Evolutionary conservation across 768 basidiomycete genomes (phyloP).

Genomic region (Rhodotorula diobovata): DNA sequence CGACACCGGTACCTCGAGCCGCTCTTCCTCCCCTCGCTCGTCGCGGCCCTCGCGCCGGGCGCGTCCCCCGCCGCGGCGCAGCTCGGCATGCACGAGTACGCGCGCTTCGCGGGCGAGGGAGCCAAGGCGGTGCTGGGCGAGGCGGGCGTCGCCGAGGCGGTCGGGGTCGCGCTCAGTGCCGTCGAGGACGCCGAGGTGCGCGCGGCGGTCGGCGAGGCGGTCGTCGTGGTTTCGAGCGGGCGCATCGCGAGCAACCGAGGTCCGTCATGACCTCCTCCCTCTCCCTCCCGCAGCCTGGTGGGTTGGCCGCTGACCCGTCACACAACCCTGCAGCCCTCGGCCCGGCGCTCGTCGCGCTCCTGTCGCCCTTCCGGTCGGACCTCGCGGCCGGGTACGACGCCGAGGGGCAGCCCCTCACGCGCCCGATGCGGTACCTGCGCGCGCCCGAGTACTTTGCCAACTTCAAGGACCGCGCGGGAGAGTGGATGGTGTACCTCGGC

Average conservation of each 20-base stretch:
- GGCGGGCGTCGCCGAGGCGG: slow-evolving; percentile 61
- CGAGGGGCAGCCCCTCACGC: background rate
- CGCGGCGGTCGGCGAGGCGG: slow-evolving; percentile 68
- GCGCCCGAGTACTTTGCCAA: slow-evolving; percentile 89
- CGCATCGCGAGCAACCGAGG: slow-evolving; percentile 71
- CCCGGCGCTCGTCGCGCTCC: slow-evolving; percentile 25
- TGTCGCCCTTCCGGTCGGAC: slow-evolving; percentile 25
- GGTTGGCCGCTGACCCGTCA: no score
- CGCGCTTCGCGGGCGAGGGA: background rate
- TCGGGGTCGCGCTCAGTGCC: slow-evolving; percentile 60
- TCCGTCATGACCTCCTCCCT: slow-evolving; percentile 42
- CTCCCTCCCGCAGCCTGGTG: accelerated
- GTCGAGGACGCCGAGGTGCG: slow-evolving; percentile 62
- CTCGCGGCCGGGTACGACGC: slow-evolving; percentile 4
- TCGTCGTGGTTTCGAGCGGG: slow-evolving; percentile 66
- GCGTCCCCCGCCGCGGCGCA: background rate
- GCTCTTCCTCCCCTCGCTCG: slow-evolving; percentile 53
- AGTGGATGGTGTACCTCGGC: slow-evolving; percentile 36
- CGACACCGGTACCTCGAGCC: slow-evolving; percentile 88
- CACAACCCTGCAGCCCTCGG: slow-evolving; percentile 19
- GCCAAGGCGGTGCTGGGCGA: background rate
- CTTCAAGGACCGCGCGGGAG: slow-evolving; percentile 48
- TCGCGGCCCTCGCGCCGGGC: slow-evolving; percentile 3
- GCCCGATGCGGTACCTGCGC: slow-evolving; percentile 52
- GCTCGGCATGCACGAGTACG: slow-evolving; percentile 22